These are phyloP conservation scores for Scheffersomyces coipomensis DNA, from an alignment of 805 yeast species.

Conservation along the genomic window DNA sequence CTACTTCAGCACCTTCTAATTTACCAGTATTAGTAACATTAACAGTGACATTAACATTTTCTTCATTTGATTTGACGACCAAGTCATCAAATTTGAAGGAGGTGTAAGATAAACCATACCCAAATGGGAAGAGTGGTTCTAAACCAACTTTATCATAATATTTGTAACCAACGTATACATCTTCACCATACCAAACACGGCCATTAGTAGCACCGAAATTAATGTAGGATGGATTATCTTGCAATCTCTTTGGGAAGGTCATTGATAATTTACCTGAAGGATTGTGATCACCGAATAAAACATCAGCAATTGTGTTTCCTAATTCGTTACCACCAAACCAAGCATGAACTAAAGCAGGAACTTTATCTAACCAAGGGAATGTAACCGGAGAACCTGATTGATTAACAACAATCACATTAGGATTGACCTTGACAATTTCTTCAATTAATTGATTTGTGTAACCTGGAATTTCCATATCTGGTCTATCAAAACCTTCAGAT, in stretches of 20 bases:
- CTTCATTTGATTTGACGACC: constrained; percentile 23
- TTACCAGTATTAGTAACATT: constrained; percentile 49
- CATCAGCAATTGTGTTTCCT: constrained; percentile 61
- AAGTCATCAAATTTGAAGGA: constrained; percentile 43
- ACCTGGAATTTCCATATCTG: constrained; percentile 50
- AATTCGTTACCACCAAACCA: constrained; percentile 45
- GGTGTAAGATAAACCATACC: constrained; percentile 62
- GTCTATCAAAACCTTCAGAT: constrained; percentile 58
- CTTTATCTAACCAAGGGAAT: constrained; percentile 47
- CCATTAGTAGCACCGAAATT: constrained; percentile 53
- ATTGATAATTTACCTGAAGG: constrained; percentile 61
- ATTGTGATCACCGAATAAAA: constrained; percentile 56
- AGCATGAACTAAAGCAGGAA: constrained; percentile 28
- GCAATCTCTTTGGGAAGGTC: constrained; percentile 49
- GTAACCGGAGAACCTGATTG: constrained; percentile 65
- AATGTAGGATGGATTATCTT: constrained; percentile 58
- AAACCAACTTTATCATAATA: constrained; percentile 53
- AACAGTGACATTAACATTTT: constrained; percentile 30
- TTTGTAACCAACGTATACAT: constrained; percentile 62
- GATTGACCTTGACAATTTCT: constrained; percentile 45
- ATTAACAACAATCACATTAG: constrained; percentile 51
- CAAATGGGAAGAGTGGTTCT: constrained; percentile 58
- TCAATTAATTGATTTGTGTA: constrained; percentile 43
- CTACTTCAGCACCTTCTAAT: constrained; percentile 51
- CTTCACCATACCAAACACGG: constrained; percentile 60